phyloP scores from a whole-genome alignment of 495 filamentous ascomycete species.

The Evernia prunastri region DNA sequence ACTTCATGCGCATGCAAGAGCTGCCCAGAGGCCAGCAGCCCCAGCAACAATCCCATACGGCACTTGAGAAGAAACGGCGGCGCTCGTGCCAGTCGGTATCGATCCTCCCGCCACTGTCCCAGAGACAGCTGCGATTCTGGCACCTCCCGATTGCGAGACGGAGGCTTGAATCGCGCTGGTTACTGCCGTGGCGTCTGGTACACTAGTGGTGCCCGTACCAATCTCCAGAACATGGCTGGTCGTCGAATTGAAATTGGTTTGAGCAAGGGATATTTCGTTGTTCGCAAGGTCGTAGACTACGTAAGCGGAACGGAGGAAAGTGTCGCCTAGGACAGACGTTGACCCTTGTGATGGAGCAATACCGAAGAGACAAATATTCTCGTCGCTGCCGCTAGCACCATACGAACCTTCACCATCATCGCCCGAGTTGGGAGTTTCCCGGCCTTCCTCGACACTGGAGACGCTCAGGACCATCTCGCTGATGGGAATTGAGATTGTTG shows the following conservation, averaged over 20 bases:
- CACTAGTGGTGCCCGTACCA: constrained; percentile 49
- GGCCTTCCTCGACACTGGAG: constrained; percentile 27
- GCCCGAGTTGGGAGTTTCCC: constrained; percentile 31
- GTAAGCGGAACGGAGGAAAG: constrained; percentile 86
- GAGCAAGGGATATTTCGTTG: constrained; percentile 80
- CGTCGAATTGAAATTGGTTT: constrained; percentile 75
- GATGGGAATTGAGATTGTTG: constrained; percentile 65
- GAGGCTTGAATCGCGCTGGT: constrained; percentile 52
- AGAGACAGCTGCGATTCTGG: constrained; percentile 22
- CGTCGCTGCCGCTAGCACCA: constrained; percentile 48
- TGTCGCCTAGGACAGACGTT: constrained; percentile 76
- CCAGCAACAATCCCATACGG: constrained; percentile 3
- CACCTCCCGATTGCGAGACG: constrained; percentile 29
- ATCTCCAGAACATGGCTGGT: constrained; percentile 65
- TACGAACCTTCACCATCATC: constrained; percentile 5
- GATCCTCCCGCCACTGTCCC: constrained; percentile 10
- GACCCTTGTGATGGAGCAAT: constrained; percentile 59
- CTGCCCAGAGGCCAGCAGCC: constrained; percentile 9
- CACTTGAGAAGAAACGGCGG: neutral
- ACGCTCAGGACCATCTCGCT: constrained; percentile 71
- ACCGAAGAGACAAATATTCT: constrained; percentile 62
- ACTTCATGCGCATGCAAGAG: constrained; percentile 4
- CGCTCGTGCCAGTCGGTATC: constrained; percentile 9
- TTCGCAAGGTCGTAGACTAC: constrained; percentile 87
- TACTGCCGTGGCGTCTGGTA: constrained; percentile 68